Evolutionary conservation across 805 yeast genomes (phyloP), one percentile per base, ranked within the genome.

Genomic region (Scheffersomyces amazonensis): DNA sequence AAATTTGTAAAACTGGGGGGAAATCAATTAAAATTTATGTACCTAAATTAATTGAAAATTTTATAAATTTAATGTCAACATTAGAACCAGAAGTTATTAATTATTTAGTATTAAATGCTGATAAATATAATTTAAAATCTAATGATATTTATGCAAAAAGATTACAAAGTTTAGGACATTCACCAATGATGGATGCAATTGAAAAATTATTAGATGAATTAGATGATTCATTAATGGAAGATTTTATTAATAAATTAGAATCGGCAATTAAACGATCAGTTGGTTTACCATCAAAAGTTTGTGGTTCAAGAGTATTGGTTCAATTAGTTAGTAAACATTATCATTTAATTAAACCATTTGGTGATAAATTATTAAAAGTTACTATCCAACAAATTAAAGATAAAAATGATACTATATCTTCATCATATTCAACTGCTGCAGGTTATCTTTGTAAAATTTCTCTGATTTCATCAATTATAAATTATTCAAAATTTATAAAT

Each of bases 31-130:
- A 71, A 46, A 82, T 87, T 2, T 87, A 80, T 58, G 77, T 85
- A 25, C 83, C 93, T 0, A 67, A 66, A 4, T 69, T 93, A 34
- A 65, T 88, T 4, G 82, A 78, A 29, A 87, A 87, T 35, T 73
- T 93, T 52, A 69, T 85, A 4, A 61, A 73, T 5, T 64, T 88
- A 42, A 79, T 91, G 79, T 87, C 96, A 0, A 82, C 93, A 0
- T 69, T 91, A 30, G 99, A 93, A 53, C 98, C 98, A 0, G 96
- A 90, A 54, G 79, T 85, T 2, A 75, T 87, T 44, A 91, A 93
- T 53, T 91, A 89, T 51, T 62, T 91, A 41, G 80, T 93, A 0
- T 66, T 91, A 43, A 90, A 93, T 61, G 96, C 97, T 1, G 90
- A 80, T 42, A 91, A 89, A 57, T 89, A 84, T 55, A 88, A 89